Evolutionary conservation across 768 basidiomycete genomes (phyloP), one percentile per base, ranked within the genome.

Genomic region (Crepidotus variabilis): DNA sequence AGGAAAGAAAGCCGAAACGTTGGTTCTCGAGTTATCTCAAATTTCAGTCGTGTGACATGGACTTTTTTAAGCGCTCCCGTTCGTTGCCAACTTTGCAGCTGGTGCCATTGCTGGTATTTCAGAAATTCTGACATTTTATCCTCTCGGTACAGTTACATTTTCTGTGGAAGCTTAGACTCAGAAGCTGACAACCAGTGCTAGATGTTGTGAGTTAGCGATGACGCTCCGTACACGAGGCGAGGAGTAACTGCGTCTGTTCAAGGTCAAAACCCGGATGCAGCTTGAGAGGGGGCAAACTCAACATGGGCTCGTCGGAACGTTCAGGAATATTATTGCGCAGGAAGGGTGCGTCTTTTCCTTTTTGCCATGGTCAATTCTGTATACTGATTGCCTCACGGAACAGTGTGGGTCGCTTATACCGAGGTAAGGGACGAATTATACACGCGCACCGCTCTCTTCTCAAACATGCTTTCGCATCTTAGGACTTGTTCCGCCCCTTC

Each of bases 201-300:
- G 93, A 96, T 91, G 94, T 96, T 65, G 91, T 93, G 73, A 65
- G 91, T 84, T 28, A 8, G 28, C 28, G 28, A 3, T 8, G 28
- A 23, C 48, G 22, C 4, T 59, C 36, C 46, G 45, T 22, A 49
- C 51, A 35, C 20, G 33, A 49, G 22, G 24, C 20, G 35, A 36
- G n/a, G 11, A 21, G 47, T 34, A 47, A 51, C 54, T 14, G 47
- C 33, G 50, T 53, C 55, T 67, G 28, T 28, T 28, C 28, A 55
- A 94, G 91, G 94, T 98, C 68, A 98, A 99, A 76, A 99, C 97
- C 20, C 91, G 97, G 23, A 95, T 98, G 86, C 97, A 99, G 69
- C 79, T 99, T n/a, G 89, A 91, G 69, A 90, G 87, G 4, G 92
- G 92, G 2, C 92, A 90, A 72, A 73, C 79, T 34, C 71, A 81